phyloP scores from a whole-genome alignment of 2,329 filamentous ascomycete genomes.

The Ilyonectria robusta region DNA sequence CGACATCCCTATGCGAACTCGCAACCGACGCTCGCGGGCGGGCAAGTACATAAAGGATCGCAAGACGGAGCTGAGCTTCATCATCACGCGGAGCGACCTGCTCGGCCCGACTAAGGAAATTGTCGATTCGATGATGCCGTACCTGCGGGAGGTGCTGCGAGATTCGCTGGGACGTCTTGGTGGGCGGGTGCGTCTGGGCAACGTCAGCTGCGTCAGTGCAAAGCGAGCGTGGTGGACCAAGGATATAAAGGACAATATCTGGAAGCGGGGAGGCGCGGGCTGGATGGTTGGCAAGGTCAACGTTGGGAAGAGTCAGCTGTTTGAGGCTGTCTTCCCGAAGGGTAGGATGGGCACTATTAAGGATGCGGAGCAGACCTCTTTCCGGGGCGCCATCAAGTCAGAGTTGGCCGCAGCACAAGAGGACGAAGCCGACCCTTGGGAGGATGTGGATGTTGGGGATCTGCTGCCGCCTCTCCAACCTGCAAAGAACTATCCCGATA shows the following conservation, averaged over 20 bases:
- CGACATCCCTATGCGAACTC: conserved; percentile 80
- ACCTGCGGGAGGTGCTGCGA: conserved; percentile 82
- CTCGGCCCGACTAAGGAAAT: conserved; percentile 87
- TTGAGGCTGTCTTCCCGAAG: conserved; percentile 89
- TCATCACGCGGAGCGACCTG: conserved; percentile 91
- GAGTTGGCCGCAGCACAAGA: conserved; percentile 51
- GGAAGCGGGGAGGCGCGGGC: conserved; percentile 83
- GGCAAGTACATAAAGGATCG: conserved; percentile 76
- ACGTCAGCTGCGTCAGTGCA: conserved; percentile 88
- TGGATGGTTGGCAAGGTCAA: conserved; percentile 99
- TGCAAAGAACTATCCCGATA: conserved; percentile 82
- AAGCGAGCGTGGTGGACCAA: conserved; percentile 93
- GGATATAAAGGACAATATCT: conserved; percentile 88
- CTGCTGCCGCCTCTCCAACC: conserved; percentile 83
- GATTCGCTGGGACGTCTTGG: conserved; percentile 79
- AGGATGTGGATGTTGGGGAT: conserved; percentile 58
- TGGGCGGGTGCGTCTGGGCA: conserved; percentile 84
- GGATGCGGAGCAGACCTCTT: conserved; percentile 26
- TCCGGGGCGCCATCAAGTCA: conserved; percentile 24
- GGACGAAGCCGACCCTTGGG: conserved; percentile 25
- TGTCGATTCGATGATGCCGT: conserved; percentile 89
- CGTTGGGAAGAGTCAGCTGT: conserved; percentile 95
- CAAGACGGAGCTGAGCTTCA: conserved; percentile 86
- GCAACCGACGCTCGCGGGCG: conserved; percentile 82
- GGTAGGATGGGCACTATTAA: conserved; percentile 63